phyloP scores from a whole-genome alignment of 176 grass and related monocot species.

The Otatea glauca region DNA sequence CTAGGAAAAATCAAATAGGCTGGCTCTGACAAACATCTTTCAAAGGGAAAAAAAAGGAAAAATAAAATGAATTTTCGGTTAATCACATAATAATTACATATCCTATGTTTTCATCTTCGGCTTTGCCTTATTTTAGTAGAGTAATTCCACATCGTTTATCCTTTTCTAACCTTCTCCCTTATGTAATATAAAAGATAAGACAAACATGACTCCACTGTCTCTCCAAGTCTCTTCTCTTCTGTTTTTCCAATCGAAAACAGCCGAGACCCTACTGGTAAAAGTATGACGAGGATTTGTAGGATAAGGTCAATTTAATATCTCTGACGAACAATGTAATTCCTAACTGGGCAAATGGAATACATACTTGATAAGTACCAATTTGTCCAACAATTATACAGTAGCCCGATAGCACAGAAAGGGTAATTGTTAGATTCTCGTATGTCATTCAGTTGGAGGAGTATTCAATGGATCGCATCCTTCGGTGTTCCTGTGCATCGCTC shows the following conservation, averaged over 20 bases:
- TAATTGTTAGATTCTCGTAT: too few relatives aligned
- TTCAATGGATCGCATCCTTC: too few relatives aligned
- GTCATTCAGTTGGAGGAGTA: too few relatives aligned
- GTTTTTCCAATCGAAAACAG: neutral
- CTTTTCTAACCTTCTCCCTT: neutral
- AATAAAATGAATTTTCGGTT: neutral
- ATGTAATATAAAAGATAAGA: neutral
- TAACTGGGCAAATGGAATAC: too few relatives aligned
- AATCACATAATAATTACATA: neutral
- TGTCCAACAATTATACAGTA: too few relatives aligned
- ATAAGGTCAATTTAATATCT: too few relatives aligned
- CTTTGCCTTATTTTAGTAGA: neutral
- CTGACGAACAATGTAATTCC: too few relatives aligned
- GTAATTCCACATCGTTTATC: neutral
- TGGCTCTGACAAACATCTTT: neutral
- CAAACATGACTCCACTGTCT: neutral
- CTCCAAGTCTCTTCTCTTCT: neutral
- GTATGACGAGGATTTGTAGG: neutral
- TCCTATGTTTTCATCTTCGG: neutral
- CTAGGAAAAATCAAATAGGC: neutral
- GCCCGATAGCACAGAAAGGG: too few relatives aligned
- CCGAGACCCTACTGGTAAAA: neutral
- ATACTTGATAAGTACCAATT: too few relatives aligned
- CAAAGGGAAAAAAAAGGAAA: neutral
- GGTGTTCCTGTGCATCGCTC: too few relatives aligned